Evolutionary conservation across 176 grass and related monocot species (phyloP).

Genomic region (Carex parvula): DNA sequence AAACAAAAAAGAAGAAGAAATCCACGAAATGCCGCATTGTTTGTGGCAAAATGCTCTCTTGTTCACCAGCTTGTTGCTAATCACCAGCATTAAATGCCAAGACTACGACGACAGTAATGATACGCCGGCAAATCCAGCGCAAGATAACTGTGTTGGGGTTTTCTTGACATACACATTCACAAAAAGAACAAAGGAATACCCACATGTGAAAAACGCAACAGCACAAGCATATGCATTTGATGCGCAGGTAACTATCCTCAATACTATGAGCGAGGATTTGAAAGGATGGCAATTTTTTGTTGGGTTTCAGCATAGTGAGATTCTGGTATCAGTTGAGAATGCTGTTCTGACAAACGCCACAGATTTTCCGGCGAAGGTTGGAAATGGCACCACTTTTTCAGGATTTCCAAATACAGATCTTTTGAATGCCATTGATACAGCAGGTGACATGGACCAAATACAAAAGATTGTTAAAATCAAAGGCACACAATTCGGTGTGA

Average conservation of each 20-base stretch:
- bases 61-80: slow-evolving; percentile 25
- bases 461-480: slow-evolving; percentile 63
- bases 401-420: slow-evolving; percentile 76
- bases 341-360: slow-evolving; percentile 63
- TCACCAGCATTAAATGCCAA: slow-evolving; percentile 29
- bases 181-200: slow-evolving; percentile 68
- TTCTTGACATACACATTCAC: slow-evolving; percentile 87
- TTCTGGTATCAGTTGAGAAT: slow-evolving; percentile 62
- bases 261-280: slow-evolving; percentile 77
- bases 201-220: slow-evolving; percentile 75
- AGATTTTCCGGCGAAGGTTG: slow-evolving; percentile 62
- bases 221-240: slow-evolving; percentile 93
- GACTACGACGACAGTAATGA: slow-evolving; percentile 38
- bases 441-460: slow-evolving; percentile 66
- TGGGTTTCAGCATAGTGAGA: slow-evolving; percentile 81
- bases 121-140: slow-evolving; percentile 37
- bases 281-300: slow-evolving; percentile 82
- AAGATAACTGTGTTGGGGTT: slow-evolving; percentile 70
- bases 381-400: slow-evolving; percentile 54
- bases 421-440: slow-evolving; percentile 80
- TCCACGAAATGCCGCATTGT: slow-evolving; percentile 24
- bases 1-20: not conserved
- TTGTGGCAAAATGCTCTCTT: slow-evolving; percentile 13
- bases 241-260: slow-evolving; percentile 51
- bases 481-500: slow-evolving; percentile 85